These are phyloP conservation scores for Clohesyomyces aquaticus DNA, from an alignment of 495 filamentous ascomycete genomes.

Conservation along the genomic window DNA sequence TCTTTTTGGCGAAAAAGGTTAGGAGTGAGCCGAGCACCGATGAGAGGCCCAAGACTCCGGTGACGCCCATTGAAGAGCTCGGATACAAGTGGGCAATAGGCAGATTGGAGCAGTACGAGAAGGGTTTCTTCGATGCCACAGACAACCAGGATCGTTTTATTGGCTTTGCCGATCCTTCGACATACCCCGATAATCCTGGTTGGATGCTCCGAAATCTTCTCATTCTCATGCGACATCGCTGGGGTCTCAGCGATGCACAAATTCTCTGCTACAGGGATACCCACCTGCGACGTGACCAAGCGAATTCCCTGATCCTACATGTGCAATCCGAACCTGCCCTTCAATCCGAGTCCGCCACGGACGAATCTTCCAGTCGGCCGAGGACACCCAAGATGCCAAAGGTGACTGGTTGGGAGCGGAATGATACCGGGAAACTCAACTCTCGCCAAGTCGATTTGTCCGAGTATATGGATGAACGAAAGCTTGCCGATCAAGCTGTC, in stretches of 20 bases:
- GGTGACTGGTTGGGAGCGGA: slow-evolving; percentile 93
- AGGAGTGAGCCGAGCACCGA: slow-evolving; percentile 39
- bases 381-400: slow-evolving; percentile 67
- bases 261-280: slow-evolving; percentile 90
- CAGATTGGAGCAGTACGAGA: slow-evolving; percentile 75
- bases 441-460: slow-evolving; percentile 76
- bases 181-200: slow-evolving; percentile 79
- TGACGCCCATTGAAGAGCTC: slow-evolving; percentile 51
- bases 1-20: slow-evolving; percentile 86
- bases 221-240: slow-evolving; percentile 80
- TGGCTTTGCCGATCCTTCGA: slow-evolving; percentile 89
- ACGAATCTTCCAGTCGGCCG: slow-evolving; percentile 28
- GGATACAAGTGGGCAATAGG: slow-evolving; percentile 75
- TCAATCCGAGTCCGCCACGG: slow-evolving; percentile 37
- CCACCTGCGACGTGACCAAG: slow-evolving; percentile 71
- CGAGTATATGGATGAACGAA: slow-evolving; percentile 87
- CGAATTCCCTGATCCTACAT: slow-evolving; percentile 75
- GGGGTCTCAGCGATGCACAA: slow-evolving; percentile 74
- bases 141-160: slow-evolving; percentile 73
- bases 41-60: slow-evolving; percentile 47
- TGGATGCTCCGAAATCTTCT: slow-evolving; percentile 94
- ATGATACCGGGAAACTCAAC: slow-evolving; percentile 71
- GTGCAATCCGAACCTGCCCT: slow-evolving; percentile 58
- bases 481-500: slow-evolving; percentile 91
- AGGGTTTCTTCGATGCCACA: slow-evolving; percentile 78